Conservation (phyloP, 306 rosid species). For the Lathyrus oleraceus region DNA sequence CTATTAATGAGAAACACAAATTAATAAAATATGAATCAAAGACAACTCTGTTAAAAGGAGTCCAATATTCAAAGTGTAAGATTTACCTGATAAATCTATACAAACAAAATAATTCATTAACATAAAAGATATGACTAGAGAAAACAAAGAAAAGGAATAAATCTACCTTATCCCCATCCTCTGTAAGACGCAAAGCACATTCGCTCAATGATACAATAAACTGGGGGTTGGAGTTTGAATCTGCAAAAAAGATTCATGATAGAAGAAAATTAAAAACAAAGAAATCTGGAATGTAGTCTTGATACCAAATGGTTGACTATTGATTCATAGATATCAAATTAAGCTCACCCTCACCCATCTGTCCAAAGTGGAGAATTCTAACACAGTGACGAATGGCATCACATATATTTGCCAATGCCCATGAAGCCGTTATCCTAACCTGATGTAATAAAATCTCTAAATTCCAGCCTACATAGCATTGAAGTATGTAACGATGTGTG, state of each 20-base stretch:
- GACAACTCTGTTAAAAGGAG: neutral
- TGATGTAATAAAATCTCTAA: slow-evolving; percentile 38
- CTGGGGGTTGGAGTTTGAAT: slow-evolving; percentile 46
- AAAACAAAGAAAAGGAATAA: slow-evolving; percentile 2
- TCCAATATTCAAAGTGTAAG: slow-evolving; percentile 1
- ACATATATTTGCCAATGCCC: slow-evolving; percentile 97
- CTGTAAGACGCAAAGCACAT: slow-evolving; percentile 76
- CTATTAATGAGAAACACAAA: slow-evolving; percentile 45
- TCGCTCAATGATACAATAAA: slow-evolving; percentile 57
- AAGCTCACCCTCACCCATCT: slow-evolving; percentile 75
- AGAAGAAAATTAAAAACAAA: slow-evolving; percentile 2
- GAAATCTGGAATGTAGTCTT: neutral
- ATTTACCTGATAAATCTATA: slow-evolving; percentile 18
- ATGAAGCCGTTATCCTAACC: slow-evolving; percentile 91
- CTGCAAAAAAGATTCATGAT: slow-evolving; percentile 40
- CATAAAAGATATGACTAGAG: slow-evolving; percentile 20
- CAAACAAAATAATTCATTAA: slow-evolving; percentile 11
- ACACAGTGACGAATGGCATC: slow-evolving; percentile 68
- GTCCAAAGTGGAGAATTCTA: slow-evolving; percentile 45
- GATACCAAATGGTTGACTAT: slow-evolving; percentile 17
- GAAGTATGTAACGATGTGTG: neutral
- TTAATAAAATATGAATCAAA: neutral
- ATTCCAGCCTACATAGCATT: slow-evolving; percentile 22
- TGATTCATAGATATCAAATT: slow-evolving; percentile 16
- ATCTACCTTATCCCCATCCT: slow-evolving; percentile 88